phyloP scores from a whole-genome alignment of 2,329 filamentous ascomycete species.

The Fusarium nanum region DNA sequence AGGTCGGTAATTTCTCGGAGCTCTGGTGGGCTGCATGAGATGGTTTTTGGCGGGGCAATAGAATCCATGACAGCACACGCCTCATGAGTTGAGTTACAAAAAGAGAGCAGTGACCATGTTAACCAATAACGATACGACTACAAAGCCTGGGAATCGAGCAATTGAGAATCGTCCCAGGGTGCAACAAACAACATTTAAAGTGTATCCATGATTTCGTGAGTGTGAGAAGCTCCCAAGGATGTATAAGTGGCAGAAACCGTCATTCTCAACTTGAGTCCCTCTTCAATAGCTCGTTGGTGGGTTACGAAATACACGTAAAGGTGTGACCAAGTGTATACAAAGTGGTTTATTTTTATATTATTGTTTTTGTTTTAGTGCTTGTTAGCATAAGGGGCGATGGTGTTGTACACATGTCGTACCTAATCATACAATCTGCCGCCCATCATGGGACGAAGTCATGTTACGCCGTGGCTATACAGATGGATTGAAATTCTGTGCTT shows the following conservation, averaged over 20 bases:
- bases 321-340: background rate
- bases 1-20: slow-evolving; percentile 49
- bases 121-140: background rate
- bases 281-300: background rate
- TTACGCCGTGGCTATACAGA: slow-evolving; percentile 4
- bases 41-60: slow-evolving; percentile 42
- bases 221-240: background rate
- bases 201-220: background rate
- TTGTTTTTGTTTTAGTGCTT: background rate
- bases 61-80: slow-evolving; percentile 27
- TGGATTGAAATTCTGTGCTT: slow-evolving; percentile 40
- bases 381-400: background rate
- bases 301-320: background rate
- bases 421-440: slow-evolving; percentile 26
- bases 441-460: slow-evolving; percentile 6
- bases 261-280: background rate
- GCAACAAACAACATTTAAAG: background rate
- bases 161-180: background rate
- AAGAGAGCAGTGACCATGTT: background rate
- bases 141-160: background rate
- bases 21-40: slow-evolving; percentile 39
- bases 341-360: background rate
- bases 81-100: slow-evolving; percentile 11
- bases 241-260: background rate
- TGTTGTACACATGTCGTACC: slow-evolving; percentile 12